Evolutionary conservation across 257 asterid genomes (phyloP), one percentile per base, ranked within the genome.

Genomic region (Plantago elongata): DNA sequence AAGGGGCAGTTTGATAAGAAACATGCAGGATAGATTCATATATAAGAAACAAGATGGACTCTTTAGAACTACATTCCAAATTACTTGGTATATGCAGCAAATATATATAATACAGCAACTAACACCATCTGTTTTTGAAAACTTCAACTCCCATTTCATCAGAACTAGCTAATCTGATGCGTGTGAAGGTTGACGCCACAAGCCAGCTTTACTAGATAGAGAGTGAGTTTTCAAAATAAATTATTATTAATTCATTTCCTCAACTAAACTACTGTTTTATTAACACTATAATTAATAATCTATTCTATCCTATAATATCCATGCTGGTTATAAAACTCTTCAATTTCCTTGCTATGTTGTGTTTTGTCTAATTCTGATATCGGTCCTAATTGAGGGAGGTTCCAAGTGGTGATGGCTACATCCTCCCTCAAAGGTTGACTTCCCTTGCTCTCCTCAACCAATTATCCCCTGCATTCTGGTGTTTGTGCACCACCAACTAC

Each of bases 341-440:
- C 27, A 22, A 1, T 22, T 22, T 22, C 27, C 27, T 34, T 34
- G 40, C 8, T 14, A 9, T 7, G 56, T 17, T 14, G 17, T 29
- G 13, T 11, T 68, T 79, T 70, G 72, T 77, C 80, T 45, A 66
- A 78, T 66, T n/a, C 11, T 60, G 77, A 77, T 61, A 62, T 38
- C 12, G 86, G 86, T 78, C 10, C 60, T 71, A 83, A 63, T 67
- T 51, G 67, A 75, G 93, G 96, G 61, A 86, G 95, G 86, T 74
- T 57, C 61, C 46, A 74, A 66, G 68, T 88, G 88, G 88, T 79
- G 90, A 57, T 72, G 78, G 63, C 55, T 63, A 60, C 40, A 66
- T 54, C 73, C 74, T 7, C 40, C 3, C 2, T 76, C 81, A 11
- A 67, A 57, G 29, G 86, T 88, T 83, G 89, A 83, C 95, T 85